Evolutionary conservation across 2,329 filamentous ascomycete genomes (phyloP).

Genomic region (Pseudocercospora musae): DNA sequence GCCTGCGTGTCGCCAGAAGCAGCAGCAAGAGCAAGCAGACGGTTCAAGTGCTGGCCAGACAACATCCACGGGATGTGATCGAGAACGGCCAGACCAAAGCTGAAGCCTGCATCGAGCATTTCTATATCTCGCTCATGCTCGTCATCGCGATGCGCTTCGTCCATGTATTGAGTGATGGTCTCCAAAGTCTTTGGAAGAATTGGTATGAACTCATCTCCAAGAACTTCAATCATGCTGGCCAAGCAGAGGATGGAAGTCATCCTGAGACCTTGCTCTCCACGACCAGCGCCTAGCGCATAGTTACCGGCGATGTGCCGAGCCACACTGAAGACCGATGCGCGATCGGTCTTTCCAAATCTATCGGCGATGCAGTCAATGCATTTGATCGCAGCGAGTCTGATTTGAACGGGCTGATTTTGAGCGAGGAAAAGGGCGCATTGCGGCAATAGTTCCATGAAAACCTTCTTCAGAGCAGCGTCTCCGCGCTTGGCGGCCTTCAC

Average conservation of each 20-base stretch:
- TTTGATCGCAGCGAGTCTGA: slow-evolving; percentile 80
- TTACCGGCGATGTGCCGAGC: slow-evolving; percentile 73
- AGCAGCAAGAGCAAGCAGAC: slow-evolving; percentile 69
- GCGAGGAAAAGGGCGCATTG: slow-evolving; percentile 65
- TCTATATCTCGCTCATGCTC: slow-evolving; percentile 39
- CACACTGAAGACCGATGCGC: slow-evolving; percentile 69
- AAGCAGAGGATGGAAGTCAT: slow-evolving; percentile 86
- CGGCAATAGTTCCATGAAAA: slow-evolving; percentile 46
- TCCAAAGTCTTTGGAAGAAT: slow-evolving; percentile 74
- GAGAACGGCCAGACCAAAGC: slow-evolving; percentile 73
- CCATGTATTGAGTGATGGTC: slow-evolving; percentile 67
- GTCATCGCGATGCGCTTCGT: slow-evolving; percentile 56
- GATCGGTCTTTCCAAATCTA: slow-evolving; percentile 91
- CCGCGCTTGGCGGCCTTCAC: slow-evolving; percentile 70
- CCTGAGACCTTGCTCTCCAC: slow-evolving; percentile 67
- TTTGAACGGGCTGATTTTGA: slow-evolving; percentile 66
- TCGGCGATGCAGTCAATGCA: slow-evolving; percentile 92
- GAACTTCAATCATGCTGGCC: slow-evolving; percentile 81
- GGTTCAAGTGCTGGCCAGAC: slow-evolving; percentile 68
- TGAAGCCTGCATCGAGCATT: slow-evolving; percentile 48
- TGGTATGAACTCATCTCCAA: slow-evolving; percentile 81
- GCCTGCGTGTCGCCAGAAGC: slow-evolving; percentile 47
- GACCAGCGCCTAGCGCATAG: slow-evolving; percentile 70
- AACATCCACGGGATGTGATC: slow-evolving; percentile 89
- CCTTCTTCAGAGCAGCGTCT: slow-evolving; percentile 70